phyloP scores from a whole-genome alignment of 2,329 filamentous ascomycete genomes.

The Emergomyces orientalis region DNA sequence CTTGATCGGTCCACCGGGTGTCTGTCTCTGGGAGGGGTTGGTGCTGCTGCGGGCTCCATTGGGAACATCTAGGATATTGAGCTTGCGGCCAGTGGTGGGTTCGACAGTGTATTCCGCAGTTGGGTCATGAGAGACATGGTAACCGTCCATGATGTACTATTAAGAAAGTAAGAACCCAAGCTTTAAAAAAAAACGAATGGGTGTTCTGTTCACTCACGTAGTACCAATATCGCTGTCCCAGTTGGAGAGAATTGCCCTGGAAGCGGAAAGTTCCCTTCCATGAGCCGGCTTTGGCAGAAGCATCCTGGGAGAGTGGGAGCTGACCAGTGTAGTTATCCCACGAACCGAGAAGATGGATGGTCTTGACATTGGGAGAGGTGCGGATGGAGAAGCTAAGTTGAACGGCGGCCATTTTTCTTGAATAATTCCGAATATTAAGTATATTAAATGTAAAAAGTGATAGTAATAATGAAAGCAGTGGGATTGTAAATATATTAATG shows the following conservation, averaged over 20 bases:
- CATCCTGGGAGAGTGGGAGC: conserved; percentile 85
- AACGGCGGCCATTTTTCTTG: conserved; percentile 67
- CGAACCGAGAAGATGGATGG: conserved; percentile 91
- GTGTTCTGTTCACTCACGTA: conserved; percentile 48
- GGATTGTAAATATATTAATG: conserved; percentile 3
- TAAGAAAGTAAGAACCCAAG: conserved; percentile 14
- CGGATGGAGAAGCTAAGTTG: conserved; percentile 94
- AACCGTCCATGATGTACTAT: conserved; percentile 93
- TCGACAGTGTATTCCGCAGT: conserved; percentile 81
- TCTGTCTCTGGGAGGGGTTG: conserved; percentile 37
- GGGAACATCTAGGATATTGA: conserved; percentile 95
- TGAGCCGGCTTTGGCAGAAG: conserved; percentile 72
- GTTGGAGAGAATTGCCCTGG: conserved; percentile 73
- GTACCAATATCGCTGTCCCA: conserved; percentile 97
- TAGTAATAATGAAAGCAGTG: conserved; percentile 1
- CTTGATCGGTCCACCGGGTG: conserved; percentile 60
- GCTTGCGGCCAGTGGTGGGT: conserved; percentile 89
- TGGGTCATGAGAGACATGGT: conserved; percentile 95
- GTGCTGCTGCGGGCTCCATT: conserved; percentile 40
- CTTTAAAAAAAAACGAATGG: background rate
- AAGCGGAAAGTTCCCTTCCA: conserved; percentile 98
- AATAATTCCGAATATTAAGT: conserved; percentile 11
- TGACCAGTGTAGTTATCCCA: conserved; percentile 97
- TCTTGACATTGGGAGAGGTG: conserved; percentile 93
- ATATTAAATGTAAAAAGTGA: conserved; percentile 4